phyloP scores from a whole-genome alignment of 2,329 filamentous ascomycete species.

The Beauveria sp. region DNA sequence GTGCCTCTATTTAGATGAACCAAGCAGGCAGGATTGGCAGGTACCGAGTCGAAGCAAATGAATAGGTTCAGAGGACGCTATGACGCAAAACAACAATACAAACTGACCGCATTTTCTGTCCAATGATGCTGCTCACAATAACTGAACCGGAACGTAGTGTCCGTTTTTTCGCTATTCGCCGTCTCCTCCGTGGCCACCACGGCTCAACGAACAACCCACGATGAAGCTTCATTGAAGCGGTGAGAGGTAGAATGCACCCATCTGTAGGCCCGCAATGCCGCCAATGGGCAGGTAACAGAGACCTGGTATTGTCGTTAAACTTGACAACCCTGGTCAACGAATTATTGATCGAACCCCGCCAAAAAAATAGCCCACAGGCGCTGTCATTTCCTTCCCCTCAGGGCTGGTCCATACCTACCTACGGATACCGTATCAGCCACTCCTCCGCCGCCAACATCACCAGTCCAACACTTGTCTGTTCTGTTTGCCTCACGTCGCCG shows the following conservation, averaged over 20 bases:
- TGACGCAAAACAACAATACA: not conserved
- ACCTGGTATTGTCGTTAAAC: not conserved
- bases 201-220: not conserved
- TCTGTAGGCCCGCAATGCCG: not conserved
- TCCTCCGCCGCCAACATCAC: slow-evolving; percentile 18
- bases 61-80: no score
- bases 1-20: no score
- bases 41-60: no score
- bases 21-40: no score
- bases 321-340: slow-evolving; percentile 11
- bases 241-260: slow-evolving; percentile 16
- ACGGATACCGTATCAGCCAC: no score
- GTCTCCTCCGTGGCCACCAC: not conserved
- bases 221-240: slow-evolving; percentile 16
- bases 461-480: slow-evolving; percentile 16
- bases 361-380: slow-evolving; percentile 14
- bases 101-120: no score
- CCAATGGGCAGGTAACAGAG: slow-evolving; percentile 8
- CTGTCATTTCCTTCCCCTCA: slow-evolving; percentile 20
- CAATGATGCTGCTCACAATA: no score
- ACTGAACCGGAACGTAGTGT: no score
- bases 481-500: slow-evolving; percentile 17
- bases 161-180: not conserved
- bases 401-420: slow-evolving; percentile 9
- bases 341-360: slow-evolving; percentile 21